Conservation (phyloP, 768 basidiomycete species). For the Phlegmacium glaucopus region DNA sequence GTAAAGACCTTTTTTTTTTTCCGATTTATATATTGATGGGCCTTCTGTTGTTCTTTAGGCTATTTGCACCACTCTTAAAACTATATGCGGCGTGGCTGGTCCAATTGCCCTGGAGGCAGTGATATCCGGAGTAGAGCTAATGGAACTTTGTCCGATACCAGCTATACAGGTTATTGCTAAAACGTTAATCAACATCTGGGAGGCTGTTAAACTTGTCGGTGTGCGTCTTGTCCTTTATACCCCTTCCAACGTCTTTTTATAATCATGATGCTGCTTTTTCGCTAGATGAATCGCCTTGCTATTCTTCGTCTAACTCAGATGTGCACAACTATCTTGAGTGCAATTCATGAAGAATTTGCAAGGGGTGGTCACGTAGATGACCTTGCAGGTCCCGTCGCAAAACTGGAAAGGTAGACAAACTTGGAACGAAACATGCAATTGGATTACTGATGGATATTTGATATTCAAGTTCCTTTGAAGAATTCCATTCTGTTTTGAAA, state of each 20-base stretch:
- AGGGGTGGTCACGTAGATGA: conserved; percentile 42
- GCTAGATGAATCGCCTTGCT: conserved; percentile 55
- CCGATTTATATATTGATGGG: background rate
- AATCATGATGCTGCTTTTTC: background rate
- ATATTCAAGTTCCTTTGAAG: conserved; percentile 26
- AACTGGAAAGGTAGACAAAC: conserved; percentile 37
- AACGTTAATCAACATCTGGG: conserved; percentile 54
- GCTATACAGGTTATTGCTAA: conserved; percentile 45
- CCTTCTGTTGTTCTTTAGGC: conserved; percentile 15
- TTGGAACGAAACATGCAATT: background rate
- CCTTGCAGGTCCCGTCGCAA: conserved; percentile 43
- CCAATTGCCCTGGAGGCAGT: conserved; percentile 35
- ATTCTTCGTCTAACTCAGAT: conserved; percentile 62
- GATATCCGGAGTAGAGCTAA: conserved; percentile 28
- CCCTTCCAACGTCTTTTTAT: background rate
- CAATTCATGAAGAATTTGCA: conserved; percentile 50
- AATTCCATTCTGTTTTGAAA: conserved; percentile 29
- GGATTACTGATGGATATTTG: conserved; percentile 15
- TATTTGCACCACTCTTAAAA: conserved; percentile 26
- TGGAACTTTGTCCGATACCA: conserved; percentile 48
- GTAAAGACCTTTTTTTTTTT: conserved; percentile 3
- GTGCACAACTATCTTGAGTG: conserved; percentile 55
- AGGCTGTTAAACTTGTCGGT: conserved; percentile 50
- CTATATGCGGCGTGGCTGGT: conserved; percentile 29
- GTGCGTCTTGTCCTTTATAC: conserved; percentile 32